These are phyloP conservation scores for Saccharomycopsis fermentans DNA, from an alignment of 805 yeast genomes.

Conservation along the genomic window DNA sequence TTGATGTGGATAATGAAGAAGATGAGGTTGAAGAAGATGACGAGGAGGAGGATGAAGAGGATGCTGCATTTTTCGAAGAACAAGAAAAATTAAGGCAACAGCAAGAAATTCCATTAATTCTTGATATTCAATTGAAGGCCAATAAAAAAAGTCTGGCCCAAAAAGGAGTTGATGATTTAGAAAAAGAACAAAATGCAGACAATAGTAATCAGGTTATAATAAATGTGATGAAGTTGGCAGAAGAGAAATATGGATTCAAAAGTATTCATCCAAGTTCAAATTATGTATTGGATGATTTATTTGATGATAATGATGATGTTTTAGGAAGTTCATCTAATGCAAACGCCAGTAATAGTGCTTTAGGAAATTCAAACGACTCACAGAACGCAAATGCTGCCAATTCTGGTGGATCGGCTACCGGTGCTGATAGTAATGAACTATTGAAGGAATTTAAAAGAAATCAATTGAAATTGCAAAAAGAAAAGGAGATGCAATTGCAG, in stretches of 20 bases:
- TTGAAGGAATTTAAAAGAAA: slow-evolving; percentile 17
- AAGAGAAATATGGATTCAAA: slow-evolving; percentile 77
- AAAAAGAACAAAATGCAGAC: slow-evolving; percentile 1
- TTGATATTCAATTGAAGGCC: slow-evolving; percentile 42
- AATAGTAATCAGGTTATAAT: slow-evolving; percentile 42
- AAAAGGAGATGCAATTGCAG: slow-evolving; percentile 32
- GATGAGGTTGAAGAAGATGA: slow-evolving; percentile 13
- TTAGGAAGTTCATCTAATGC: not conserved
- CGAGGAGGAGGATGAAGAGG: slow-evolving; percentile 16
- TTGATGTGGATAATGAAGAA: slow-evolving; percentile 10
- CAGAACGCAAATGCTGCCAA: not conserved
- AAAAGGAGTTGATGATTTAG: slow-evolving; percentile 20
- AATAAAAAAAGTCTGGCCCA: slow-evolving; percentile 45
- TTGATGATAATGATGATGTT: slow-evolving; percentile 34
- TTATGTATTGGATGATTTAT: slow-evolving; percentile 43
- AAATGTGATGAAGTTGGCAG: slow-evolving; percentile 65
- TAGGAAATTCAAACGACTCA: not conserved
- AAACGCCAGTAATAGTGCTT: not conserved
- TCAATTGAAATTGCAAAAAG: slow-evolving; percentile 27
- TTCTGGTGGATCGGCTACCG: not conserved
- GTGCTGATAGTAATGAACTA: slow-evolving; percentile 13
- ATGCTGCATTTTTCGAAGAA: slow-evolving; percentile 10
- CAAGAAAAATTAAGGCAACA: slow-evolving; percentile 9
- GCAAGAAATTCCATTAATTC: slow-evolving; percentile 41
- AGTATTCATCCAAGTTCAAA: slow-evolving; percentile 57